phyloP scores from a whole-genome alignment of 192 early-diverging fungal genomes.

The Funneliformis geosporum region DNA sequence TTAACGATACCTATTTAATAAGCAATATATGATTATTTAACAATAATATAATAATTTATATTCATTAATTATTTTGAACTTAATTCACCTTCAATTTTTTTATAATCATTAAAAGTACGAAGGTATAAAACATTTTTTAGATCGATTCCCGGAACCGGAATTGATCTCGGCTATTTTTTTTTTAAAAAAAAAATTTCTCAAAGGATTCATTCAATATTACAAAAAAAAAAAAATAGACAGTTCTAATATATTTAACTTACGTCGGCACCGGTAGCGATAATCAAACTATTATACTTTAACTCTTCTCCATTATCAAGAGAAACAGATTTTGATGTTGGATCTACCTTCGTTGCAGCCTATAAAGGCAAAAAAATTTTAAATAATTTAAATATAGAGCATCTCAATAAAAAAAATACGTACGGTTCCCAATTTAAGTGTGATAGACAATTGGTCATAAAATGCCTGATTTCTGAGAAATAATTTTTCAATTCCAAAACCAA shows the following conservation, averaged over 20 bases:
- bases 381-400: neutral
- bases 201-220: neutral
- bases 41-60: neutral
- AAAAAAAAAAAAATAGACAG: neutral
- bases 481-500: slow-evolving; percentile 41
- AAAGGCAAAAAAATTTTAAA: slow-evolving; percentile 14
- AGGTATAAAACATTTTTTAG: slow-evolving; percentile 54
- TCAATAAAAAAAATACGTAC: slow-evolving; percentile 28
- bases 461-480: slow-evolving; percentile 46
- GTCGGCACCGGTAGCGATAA: slow-evolving; percentile 58
- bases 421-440: slow-evolving; percentile 50
- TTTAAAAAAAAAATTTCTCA: neutral
- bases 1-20: slow-evolving; percentile 28
- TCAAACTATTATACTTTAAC: slow-evolving; percentile 46
- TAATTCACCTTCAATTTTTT: slow-evolving; percentile 39
- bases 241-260: slow-evolving; percentile 34
- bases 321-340: slow-evolving; percentile 45
- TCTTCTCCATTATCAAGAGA: slow-evolving; percentile 38
- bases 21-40: neutral
- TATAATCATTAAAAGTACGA: slow-evolving; percentile 46
- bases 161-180: slow-evolving; percentile 47
- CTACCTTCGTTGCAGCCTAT: slow-evolving; percentile 39
- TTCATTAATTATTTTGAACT: neutral
- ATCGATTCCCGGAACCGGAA: slow-evolving; percentile 50
- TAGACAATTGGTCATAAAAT: slow-evolving; percentile 46